phyloP scores from a whole-genome alignment of 1,284 basidiomycete species.

The Marasmius fiardii region DNA sequence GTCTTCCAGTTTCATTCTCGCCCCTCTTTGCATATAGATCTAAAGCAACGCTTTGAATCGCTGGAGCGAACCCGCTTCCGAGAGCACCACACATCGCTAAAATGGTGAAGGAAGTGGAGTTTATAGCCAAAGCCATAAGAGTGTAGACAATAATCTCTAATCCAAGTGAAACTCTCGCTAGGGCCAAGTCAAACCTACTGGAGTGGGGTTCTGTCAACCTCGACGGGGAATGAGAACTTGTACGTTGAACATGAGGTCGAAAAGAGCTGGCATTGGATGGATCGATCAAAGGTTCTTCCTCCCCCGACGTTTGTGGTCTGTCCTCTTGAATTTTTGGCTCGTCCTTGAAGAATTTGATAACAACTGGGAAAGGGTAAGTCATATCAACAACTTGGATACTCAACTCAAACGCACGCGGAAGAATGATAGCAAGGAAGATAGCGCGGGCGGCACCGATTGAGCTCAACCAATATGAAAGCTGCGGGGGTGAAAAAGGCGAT shows the following conservation, averaged over 20 bases:
- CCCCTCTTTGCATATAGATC: constrained; percentile 52
- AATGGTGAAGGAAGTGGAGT: constrained; percentile 43
- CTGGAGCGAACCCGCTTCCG: constrained; percentile 60
- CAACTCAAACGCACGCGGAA: constrained; percentile 58
- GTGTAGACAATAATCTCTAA: constrained; percentile 57
- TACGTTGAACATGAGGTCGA: constrained; percentile 5
- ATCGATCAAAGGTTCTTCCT: constrained; percentile 4
- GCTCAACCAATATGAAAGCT: constrained; percentile 80
- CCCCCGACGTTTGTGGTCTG: constrained; percentile 8
- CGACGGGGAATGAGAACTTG: constrained; percentile 11
- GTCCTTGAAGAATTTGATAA: constrained; percentile 51
- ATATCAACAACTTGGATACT: neutral
- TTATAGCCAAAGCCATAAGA: constrained; percentile 43
- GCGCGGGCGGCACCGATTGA: constrained; percentile 58
- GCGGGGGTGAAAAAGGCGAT: neutral
- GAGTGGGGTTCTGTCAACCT: constrained; percentile 31
- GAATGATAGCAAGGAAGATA: constrained; percentile 53
- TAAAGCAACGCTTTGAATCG: constrained; percentile 63
- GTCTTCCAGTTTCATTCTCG: constrained; percentile 47
- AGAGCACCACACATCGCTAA: constrained; percentile 47
- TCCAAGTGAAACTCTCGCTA: constrained; percentile 56
- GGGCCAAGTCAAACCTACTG: constrained; percentile 53
- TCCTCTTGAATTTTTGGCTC: constrained; percentile 30
- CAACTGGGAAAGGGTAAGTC: constrained; percentile 31
- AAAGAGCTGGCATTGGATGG: constrained; percentile 11